Evolutionary conservation across 768 basidiomycete genomes (phyloP).

Genomic region (Lactifluus piperatus): DNA sequence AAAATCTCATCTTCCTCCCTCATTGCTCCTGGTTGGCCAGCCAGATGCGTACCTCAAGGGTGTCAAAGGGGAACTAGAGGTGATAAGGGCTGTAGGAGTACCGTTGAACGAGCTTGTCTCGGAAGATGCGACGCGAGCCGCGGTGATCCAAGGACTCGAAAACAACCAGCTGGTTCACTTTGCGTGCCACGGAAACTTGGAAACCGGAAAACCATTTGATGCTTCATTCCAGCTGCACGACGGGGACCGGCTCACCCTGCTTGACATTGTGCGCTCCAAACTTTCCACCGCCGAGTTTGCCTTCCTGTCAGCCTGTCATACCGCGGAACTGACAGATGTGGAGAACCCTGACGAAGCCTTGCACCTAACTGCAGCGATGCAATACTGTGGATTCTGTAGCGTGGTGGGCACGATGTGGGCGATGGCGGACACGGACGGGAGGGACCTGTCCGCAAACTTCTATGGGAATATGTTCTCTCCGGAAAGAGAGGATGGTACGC

Average conservation of each 20-base stretch:
- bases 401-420: slow-evolving; percentile 16
- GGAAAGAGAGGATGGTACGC: neutral
- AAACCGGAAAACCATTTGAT: neutral
- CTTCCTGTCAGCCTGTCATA: slow-evolving; percentile 11
- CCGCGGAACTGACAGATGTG: slow-evolving; percentile 1
- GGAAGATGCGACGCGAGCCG: neutral
- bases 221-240: slow-evolving; percentile 2
- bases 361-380: slow-evolving; percentile 13
- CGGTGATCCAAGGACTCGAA: neutral
- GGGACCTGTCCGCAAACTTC: neutral
- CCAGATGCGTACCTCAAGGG: neutral
- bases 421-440: slow-evolving; percentile 14
- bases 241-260: neutral
- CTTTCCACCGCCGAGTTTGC: slow-evolving; percentile 7
- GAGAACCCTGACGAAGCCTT: slow-evolving; percentile 8
- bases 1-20: neutral
- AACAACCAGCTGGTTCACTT: slow-evolving; percentile 2
- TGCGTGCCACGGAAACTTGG: slow-evolving; percentile 7
- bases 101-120: neutral
- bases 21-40: slow-evolving; percentile 4
- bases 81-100: neutral
- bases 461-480: slow-evolving; percentile 6
- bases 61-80: neutral
- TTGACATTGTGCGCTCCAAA: slow-evolving; percentile 2
- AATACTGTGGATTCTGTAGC: too few species aligned